Conservation (phyloP, 1,139 yeast species). For the Blastobotrys elegans region DNA sequence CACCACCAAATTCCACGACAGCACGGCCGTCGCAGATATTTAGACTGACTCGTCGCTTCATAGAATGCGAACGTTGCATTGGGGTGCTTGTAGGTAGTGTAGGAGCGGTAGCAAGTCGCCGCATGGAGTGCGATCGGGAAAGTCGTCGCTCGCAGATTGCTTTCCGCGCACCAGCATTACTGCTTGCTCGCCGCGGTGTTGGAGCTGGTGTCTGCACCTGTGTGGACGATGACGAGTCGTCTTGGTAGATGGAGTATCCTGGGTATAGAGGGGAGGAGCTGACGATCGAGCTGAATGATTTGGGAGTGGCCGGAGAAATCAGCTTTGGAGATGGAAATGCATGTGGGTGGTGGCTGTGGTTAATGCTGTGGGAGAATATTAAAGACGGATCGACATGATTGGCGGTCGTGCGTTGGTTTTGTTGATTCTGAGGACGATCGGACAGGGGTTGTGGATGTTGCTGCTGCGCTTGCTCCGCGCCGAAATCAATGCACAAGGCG, state of each 20-base stretch:
- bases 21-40: constrained; percentile 19
- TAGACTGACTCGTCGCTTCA: constrained; percentile 17
- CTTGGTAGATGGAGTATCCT: constrained; percentile 12
- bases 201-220: constrained; percentile 3
- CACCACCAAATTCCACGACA: constrained; percentile 12
- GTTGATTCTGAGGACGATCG: no score
- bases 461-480: not conserved
- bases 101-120: constrained; percentile 5
- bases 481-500: not conserved
- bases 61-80: constrained; percentile 12
- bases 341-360: not conserved
- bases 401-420: not conserved
- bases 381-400: constrained; percentile 5
- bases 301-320: constrained; percentile 14
- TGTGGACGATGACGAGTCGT: not conserved
- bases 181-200: not conserved
- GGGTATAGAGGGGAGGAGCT: constrained; percentile 22
- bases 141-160: constrained; percentile 15
- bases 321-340: not conserved
- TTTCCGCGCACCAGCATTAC: constrained; percentile 6
- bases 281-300: constrained; percentile 18
- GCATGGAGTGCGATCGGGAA: constrained; percentile 10
- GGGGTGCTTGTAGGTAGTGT: constrained; percentile 17
- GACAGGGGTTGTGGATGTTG: not conserved
- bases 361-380: not conserved